These are phyloP conservation scores for Coniochaeta sp. DNA, from an alignment of 2,329 filamentous ascomycete genomes.

Conservation along the genomic window DNA sequence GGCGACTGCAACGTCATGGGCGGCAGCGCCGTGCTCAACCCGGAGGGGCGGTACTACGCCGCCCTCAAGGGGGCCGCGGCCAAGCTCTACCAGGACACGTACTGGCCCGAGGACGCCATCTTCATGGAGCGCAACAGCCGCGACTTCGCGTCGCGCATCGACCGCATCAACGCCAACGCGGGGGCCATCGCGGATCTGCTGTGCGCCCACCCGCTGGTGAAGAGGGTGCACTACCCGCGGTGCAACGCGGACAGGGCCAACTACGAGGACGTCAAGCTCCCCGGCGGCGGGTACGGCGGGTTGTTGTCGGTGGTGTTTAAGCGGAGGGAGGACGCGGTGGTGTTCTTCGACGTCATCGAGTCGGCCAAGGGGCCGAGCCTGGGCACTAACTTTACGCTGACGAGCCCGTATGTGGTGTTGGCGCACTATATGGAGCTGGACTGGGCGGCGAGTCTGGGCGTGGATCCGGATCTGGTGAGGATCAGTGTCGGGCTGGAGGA, in stretches of 20 bases:
- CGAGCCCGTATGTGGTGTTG: constrained; percentile 82
- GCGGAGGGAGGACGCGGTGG: constrained; percentile 59
- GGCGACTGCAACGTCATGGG: constrained; percentile 99
- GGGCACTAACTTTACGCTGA: constrained; percentile 93
- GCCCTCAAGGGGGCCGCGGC: constrained; percentile 60
- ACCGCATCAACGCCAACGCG: constrained; percentile 77
- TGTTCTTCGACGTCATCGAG: constrained; percentile 79
- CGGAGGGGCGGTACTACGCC: constrained; percentile 61
- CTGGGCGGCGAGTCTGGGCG: constrained; percentile 80
- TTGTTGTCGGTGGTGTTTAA: constrained; percentile 80
- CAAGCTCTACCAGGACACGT: constrained; percentile 73
- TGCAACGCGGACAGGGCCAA: constrained; percentile 58
- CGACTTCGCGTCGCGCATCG: constrained; percentile 77
- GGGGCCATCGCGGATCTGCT: constrained; percentile 75
- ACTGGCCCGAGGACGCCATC: constrained; percentile 89
- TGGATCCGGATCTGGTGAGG: constrained; percentile 72
- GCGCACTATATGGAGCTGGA: constrained; percentile 88
- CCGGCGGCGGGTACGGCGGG: constrained; percentile 79
- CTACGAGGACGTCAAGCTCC: constrained; percentile 73
- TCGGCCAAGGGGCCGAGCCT: constrained; percentile 91
- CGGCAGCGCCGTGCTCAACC: constrained; percentile 62
- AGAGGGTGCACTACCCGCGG: constrained; percentile 82
- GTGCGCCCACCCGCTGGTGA: constrained; percentile 53
- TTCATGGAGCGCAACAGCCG: constrained; percentile 96
- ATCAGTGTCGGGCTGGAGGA: constrained; percentile 90